phyloP scores from a whole-genome alignment of 2,329 filamentous ascomycete genomes.

The Aspergillus ochraceoroseus region DNA sequence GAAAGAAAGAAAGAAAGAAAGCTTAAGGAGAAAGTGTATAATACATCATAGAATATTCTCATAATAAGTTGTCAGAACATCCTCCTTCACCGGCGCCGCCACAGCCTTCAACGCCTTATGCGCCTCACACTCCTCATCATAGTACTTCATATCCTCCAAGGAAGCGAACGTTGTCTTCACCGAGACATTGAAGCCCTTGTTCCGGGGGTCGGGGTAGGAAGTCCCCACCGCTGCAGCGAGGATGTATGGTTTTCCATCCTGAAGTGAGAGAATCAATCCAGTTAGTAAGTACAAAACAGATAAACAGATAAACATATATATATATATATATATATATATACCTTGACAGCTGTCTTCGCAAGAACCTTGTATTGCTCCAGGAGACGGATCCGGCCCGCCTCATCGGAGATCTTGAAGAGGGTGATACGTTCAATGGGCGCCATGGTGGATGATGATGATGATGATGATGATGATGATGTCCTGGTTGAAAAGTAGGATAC shows the following conservation, averaged over 20 bases:
- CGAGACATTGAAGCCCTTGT: slow-evolving; percentile 62
- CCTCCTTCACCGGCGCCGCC: slow-evolving; percentile 31
- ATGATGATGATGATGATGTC: slow-evolving; percentile 2
- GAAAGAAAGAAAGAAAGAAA: background rate
- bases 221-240: slow-evolving; percentile 53
- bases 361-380: slow-evolving; percentile 45
- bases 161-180: slow-evolving; percentile 60
- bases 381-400: slow-evolving; percentile 42
- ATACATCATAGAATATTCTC: slow-evolving; percentile 32
- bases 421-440: slow-evolving; percentile 49
- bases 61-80: slow-evolving; percentile 37
- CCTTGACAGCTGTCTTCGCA: slow-evolving; percentile 44
- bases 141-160: slow-evolving; percentile 65
- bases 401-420: slow-evolving; percentile 51
- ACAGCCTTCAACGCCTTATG: slow-evolving; percentile 48
- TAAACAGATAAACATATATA: background rate
- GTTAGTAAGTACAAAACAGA: background rate
- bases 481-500: background rate
- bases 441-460: slow-evolving; percentile 24
- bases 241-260: slow-evolving; percentile 71
- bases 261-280: background rate
- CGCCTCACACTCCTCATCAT: slow-evolving; percentile 57
- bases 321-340: slow-evolving; percentile 17
- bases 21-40: too few relatives aligned
- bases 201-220: slow-evolving; percentile 55